Percentiles rank a stretch among this genome's conserved stretches.
These are phyloP conservation scores for Alternaria longipes DNA, from an alignment of 2,329 filamentous ascomycete genomes.

Conservation along the genomic window DNA sequence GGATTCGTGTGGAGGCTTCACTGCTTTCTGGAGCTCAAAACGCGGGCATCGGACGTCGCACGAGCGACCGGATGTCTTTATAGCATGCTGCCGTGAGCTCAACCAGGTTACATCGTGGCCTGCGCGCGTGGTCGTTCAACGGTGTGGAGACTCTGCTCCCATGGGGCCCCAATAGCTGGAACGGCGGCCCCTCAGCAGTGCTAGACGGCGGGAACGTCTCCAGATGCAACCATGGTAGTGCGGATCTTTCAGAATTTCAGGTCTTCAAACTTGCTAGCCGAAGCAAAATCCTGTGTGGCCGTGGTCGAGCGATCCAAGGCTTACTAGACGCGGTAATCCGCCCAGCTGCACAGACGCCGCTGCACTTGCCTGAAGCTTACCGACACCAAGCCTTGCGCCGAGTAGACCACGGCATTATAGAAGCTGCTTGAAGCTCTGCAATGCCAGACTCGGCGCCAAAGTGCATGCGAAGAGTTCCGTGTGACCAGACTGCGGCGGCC, in stretches of 20 bases:
- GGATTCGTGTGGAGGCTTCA: not conserved
- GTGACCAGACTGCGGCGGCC: not conserved
- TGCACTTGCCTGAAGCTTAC: not conserved
- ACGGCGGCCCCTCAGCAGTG: not conserved
- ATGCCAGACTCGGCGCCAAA: not conserved
- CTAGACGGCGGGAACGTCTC: not conserved
- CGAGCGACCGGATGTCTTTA: not conserved
- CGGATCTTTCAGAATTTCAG: not conserved
- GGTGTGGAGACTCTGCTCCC: not conserved
- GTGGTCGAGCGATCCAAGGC: not conserved
- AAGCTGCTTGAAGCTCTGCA: not conserved
- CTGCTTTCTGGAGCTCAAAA: not conserved
- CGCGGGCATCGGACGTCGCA: not conserved
- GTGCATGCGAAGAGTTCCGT: not conserved
- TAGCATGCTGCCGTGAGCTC: not conserved
- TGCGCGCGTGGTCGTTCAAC: not conserved
- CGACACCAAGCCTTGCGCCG: conserved; percentile 1
- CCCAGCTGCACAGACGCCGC: not conserved
- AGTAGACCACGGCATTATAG: not conserved
- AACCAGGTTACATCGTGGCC: conserved; percentile 1
- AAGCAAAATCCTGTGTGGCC: not conserved
- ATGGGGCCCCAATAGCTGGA: not conserved
- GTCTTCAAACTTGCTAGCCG: not conserved
- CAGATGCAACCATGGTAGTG: not conserved
- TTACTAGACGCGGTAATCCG: not conserved